These are phyloP conservation scores for Alternaria brassicicola DNA, from an alignment of 2,329 filamentous ascomycete genomes.

Conservation along the genomic window DNA sequence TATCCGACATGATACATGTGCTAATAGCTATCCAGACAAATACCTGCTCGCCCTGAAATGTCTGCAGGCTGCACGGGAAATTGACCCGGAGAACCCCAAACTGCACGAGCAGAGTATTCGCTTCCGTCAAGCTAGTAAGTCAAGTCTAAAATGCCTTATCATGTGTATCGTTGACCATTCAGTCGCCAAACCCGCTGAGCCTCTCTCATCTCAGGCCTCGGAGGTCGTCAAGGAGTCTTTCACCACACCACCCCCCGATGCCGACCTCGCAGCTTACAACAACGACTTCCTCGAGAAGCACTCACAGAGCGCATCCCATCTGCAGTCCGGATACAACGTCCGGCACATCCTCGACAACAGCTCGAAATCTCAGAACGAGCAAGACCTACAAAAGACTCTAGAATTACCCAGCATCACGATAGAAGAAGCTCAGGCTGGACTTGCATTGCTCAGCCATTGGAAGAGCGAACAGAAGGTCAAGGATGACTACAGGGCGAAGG, in stretches of 20 bases:
- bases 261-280: conserved; percentile 69
- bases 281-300: conserved; percentile 68
- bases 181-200: conserved; percentile 50
- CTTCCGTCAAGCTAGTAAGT: conserved; percentile 66
- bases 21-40: conserved; percentile 66
- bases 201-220: conserved; percentile 68
- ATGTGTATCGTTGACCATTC: conserved; percentile 12
- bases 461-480: conserved; percentile 57
- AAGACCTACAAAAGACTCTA: conserved; percentile 66
- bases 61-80: conserved; percentile 71
- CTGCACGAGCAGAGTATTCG: conserved; percentile 77
- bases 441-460: conserved; percentile 60
- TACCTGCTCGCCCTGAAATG: conserved; percentile 86
- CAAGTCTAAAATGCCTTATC: not conserved
- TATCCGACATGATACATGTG: not conserved
- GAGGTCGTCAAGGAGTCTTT: conserved; percentile 75
- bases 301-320: conserved; percentile 65
- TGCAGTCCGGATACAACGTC: conserved; percentile 67
- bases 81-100: conserved; percentile 72
- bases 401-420: conserved; percentile 59
- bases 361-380: conserved; percentile 63
- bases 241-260: conserved; percentile 61
- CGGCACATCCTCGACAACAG: conserved; percentile 64
- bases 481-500: conserved; percentile 55
- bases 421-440: conserved; percentile 62